Evolutionary conservation across 208 protist genomes (phyloP), one percentile per base, ranked within the genome.

Genomic region (Acanthamoeba lenticulata): DNA sequence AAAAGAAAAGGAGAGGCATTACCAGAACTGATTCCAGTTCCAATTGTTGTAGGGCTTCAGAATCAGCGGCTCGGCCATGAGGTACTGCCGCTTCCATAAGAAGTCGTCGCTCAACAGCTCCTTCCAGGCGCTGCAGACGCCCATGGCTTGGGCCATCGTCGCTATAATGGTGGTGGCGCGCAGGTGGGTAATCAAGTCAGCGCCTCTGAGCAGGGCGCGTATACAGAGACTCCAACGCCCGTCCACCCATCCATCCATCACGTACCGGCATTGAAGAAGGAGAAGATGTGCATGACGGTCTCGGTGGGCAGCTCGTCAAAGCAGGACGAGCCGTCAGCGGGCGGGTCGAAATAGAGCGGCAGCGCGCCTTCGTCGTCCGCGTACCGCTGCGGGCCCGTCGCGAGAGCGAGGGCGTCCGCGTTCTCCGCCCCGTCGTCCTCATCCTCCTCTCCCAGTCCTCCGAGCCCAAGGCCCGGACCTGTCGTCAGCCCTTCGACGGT

Each of bases 241-340:
- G 5, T 40, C 27, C 3, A 29, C 27, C 19, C 40, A 9, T 52
- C 44, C 17, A 32, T 62, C 29, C 7, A 21, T 29, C 6, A 38
- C 45, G 32, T 36, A 91, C 85, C 85, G 15, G 57, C 57, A n/a
- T 42, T 72, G 24, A 91, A 91, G 57, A 74, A 91, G 21, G 85
- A 91, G 49, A 91, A 91, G 49, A 91, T 91, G 85, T 74, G 85
- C 85, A 91, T 91, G 55, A 91, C 11, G 85, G 85, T 91, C n/a
- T 91, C 85, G 40, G 52, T 49, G 36, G 85, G 85, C 49, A 91
- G 49, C 85, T 91, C 85, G 32, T 91, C 85, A 91, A 91, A 74
- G 38, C 85, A 91, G 13, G 55, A 91, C 2, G 57, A 74, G 5
- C 85, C 85, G 40, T 72, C 85, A 6, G 85, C 49, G 5, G 85